A percentile compares a stretch with the other conserved stretches of the same genome.
Evolutionary conservation across 31 red algal species (phyloP).

Genomic region (Endocladia muricata): DNA sequence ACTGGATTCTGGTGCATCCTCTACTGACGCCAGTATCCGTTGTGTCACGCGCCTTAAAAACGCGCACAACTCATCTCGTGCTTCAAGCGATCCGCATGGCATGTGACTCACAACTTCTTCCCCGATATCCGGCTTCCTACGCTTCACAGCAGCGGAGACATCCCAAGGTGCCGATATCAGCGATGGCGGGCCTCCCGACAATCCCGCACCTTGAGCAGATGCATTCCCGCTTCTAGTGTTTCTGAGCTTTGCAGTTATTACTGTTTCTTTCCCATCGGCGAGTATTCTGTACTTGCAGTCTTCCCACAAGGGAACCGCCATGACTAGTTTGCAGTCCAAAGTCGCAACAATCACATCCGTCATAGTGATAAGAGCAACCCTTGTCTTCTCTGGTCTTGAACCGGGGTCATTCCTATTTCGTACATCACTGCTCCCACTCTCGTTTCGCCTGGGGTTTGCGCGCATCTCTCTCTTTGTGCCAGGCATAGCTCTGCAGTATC

Average conservation of each 20-base stretch:
- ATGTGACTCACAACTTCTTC: slow-evolving; percentile 28
- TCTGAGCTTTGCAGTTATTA: slow-evolving; percentile 7
- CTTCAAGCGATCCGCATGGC: slow-evolving; percentile 41
- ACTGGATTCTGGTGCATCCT: background rate
- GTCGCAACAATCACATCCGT: slow-evolving; percentile 41
- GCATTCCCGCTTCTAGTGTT: background rate
- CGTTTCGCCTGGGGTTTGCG: background rate
- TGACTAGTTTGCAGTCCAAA: slow-evolving; percentile 53
- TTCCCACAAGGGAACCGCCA: slow-evolving; percentile 29
- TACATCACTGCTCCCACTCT: background rate
- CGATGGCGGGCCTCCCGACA: background rate
- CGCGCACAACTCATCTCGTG: slow-evolving; percentile 41
- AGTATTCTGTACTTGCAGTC: slow-evolving; percentile 30
- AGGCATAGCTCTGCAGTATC: slow-evolving; percentile 46
- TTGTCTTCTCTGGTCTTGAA: slow-evolving; percentile 44
- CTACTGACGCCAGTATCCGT: background rate
- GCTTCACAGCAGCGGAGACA: slow-evolving; percentile 14
- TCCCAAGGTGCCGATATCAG: slow-evolving; percentile 62
- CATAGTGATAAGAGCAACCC: slow-evolving; percentile 38
- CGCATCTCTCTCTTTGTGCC: slow-evolving; percentile 21
- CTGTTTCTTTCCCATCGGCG: slow-evolving; percentile 40
- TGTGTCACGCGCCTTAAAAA: slow-evolving; percentile 1
- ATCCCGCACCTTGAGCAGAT: background rate
- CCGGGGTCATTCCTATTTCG: background rate
- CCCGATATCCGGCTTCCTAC: slow-evolving; percentile 27